Base-by-base conservation (phyloP, 345 rosid genomes). In the Excoecaria cochinchinensis region DNA sequence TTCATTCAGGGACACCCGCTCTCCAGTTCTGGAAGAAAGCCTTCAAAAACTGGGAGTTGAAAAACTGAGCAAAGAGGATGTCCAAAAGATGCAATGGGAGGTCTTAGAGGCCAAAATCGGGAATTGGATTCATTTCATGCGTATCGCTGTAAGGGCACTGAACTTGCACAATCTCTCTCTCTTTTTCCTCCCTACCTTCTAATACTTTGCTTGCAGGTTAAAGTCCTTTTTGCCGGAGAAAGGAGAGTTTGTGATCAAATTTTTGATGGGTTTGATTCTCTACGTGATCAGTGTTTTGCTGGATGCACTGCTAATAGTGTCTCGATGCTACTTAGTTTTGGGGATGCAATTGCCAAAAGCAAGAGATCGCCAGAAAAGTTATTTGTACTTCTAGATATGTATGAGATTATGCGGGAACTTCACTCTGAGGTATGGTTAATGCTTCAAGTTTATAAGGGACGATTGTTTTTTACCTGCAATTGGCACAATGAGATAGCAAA, bases 11-110 rank as follows among this genome's bases (percentile, higher is more conserved):
- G 99, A 90, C 71, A 89, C 95, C 19, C 97, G 98, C 10, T 88
- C 97, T 62, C 65, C 85, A 50, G 91, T 89, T 70, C 71, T 95
- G 81, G 98, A 91, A 83, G 96, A 91, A 86, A 95, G 98, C 77
- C 88, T 95, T 48, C 88, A 72, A 60, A 95, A 91, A 82, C 81
- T 95, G 82, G 99, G 99, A 76, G 98, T 95, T 62, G 99, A 93
- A 85, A 95, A 89, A 80, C 92, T 95, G 78, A 86, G 94, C 84
- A 95, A 89, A 88, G 99, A 95, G 61, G 99, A 95, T 79, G 97
- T 95, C 72, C 99, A 91, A 84, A 90, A 88, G 89, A 90, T 93
- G 98, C 98, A 86, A 57, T 95, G 99, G 99, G 99, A 93, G 84
- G 93, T 89, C 77, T 85, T 95, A 86, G 99, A 95, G 87, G 94